Evolutionary conservation across 1,284 basidiomycete genomes (phyloP), one percentile per base, ranked within the genome.

Genomic region (Trichosporon ovoides): DNA sequence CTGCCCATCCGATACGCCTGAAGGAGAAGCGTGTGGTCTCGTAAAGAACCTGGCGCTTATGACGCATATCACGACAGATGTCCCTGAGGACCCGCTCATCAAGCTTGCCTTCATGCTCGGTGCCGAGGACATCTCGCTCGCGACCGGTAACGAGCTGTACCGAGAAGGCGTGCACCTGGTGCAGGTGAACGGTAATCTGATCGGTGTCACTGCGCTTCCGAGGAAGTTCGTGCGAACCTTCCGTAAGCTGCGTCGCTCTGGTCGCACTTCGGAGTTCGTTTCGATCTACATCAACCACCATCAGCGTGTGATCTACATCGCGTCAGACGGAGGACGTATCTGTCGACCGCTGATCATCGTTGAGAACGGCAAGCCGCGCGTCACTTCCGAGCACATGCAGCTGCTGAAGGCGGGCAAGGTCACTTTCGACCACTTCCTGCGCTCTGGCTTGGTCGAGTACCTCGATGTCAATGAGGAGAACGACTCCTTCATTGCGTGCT

Each of bases 21-120:
- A 99, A 85, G 97, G 96, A 73, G 96, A 99, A 78, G 96, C 96
- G 7, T 99, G 96, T 74, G 96, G 96, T 53, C 80, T 99, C 59
- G 97, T 99, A 52, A 99, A 99, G 81, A 99, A 99, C 77, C 80
- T 99, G 58, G 97, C 96, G 2, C 82, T 98, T 40, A 99, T 98
- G 94, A 98, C 97, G 3, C 97, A 99, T 77, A 99, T 99, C 76
- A 99, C 96, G 13, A 98, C 97, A 22, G 96, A 98, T 76, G 93
- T 95, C 18, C 93, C 96, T 62, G 96, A 99, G 77, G 90, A 87
- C 63, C 94, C 96, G 3, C 90, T 99, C 61, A 85, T 91, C 67
- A 84, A 86, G 61, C 81, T 98, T 46, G 88, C 91, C 3, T 96
- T 89, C 77, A 88, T 96, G 84, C 84, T 98, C 28, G 97, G 96